Evolutionary conservation across 108 stramenopile genomes (phyloP).

Genomic region (Thalassiosira profunda): DNA sequence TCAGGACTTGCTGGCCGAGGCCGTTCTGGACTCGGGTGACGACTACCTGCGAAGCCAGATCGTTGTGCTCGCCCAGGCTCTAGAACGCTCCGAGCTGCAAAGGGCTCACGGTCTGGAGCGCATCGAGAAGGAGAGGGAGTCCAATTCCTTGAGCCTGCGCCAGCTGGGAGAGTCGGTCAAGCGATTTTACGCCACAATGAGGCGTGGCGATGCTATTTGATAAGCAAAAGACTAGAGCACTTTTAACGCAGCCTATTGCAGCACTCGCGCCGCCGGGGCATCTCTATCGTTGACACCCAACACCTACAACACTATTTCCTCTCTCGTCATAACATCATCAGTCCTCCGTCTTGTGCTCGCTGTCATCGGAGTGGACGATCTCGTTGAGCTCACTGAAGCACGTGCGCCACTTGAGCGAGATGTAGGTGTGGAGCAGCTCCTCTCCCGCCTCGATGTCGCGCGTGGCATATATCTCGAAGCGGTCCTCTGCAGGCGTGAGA

Average conservation of each 20-base stretch:
- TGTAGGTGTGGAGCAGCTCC: constrained; percentile 78
- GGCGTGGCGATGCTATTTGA: constrained; percentile 35
- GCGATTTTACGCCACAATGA: constrained; percentile 73
- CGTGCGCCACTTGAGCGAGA: constrained; percentile 73
- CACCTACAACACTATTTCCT: too few species aligned
- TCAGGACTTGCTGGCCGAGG: constrained; percentile 37
- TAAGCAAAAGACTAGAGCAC: too few species aligned
- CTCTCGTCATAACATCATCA: background rate
- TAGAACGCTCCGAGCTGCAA: constrained; percentile 67
- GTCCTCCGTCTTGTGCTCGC: constrained; percentile 9
- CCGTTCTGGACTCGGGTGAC: constrained; percentile 37
- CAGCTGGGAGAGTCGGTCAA: constrained; percentile 73
- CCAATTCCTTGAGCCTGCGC: constrained; percentile 66
- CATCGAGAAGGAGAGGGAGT: constrained; percentile 58
- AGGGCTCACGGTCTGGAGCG: constrained; percentile 78
- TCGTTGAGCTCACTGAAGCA: constrained; percentile 72
- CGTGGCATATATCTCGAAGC: constrained; percentile 71
- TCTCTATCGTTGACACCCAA: constrained; percentile 2
- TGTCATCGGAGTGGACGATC: constrained; percentile 65
- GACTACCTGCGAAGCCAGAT: constrained; percentile 65
- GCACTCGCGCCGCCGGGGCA: too few species aligned
- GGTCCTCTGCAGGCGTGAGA: too few species aligned
- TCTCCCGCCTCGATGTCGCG: constrained; percentile 70
- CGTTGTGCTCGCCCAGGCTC: constrained; percentile 66
- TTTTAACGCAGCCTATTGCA: too few species aligned